Evolutionary conservation across 352 stramenopile species (phyloP).

Genomic region (Globisporangium cylindrosporum): DNA sequence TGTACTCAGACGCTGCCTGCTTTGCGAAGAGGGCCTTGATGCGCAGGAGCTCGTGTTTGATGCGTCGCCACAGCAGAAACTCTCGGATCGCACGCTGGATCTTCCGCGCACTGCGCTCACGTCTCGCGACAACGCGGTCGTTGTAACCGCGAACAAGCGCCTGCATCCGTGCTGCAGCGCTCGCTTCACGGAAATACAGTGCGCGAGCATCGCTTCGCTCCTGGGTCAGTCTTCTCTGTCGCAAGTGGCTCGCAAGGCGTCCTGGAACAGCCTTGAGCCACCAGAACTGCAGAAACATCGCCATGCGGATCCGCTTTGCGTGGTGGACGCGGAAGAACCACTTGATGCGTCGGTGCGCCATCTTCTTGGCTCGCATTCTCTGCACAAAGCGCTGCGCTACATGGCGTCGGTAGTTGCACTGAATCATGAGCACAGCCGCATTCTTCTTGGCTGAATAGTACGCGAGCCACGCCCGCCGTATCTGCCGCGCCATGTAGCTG

Average conservation of each 20-base stretch:
- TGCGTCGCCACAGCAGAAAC: constrained; percentile 38
- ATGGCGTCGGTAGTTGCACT: constrained; percentile 44
- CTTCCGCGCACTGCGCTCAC: constrained; percentile 40
- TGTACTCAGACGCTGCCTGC: constrained; percentile 20
- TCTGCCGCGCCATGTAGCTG: constrained; percentile 37
- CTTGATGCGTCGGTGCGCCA: constrained; percentile 73
- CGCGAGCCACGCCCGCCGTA: constrained; percentile 37
- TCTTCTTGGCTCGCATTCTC: constrained; percentile 31
- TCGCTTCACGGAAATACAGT: constrained; percentile 26
- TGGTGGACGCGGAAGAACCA: constrained; percentile 72
- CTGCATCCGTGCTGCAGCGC: constrained; percentile 47
- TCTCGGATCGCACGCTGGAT: constrained; percentile 41
- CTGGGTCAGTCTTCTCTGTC: constrained; percentile 16
- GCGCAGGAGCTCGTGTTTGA: constrained; percentile 32
- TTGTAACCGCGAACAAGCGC: constrained; percentile 47
- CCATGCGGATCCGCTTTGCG: constrained; percentile 31
- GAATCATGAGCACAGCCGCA: constrained; percentile 35
- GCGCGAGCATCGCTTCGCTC: constrained; percentile 15
- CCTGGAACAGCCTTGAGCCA: constrained; percentile 57
- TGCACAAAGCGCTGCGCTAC: constrained; percentile 25
- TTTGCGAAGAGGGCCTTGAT: constrained; percentile 31
- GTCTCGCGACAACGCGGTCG: constrained; percentile 29
- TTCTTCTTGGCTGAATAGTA: constrained; percentile 28
- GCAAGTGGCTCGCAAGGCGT: constrained; percentile 47
- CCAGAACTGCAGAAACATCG: constrained; percentile 61